A percentile compares a stretch with the other conserved stretches of the same genome.
phyloP scores from a whole-genome alignment of 768 basidiomycete genomes.

The Podaxis sp. region DNA sequence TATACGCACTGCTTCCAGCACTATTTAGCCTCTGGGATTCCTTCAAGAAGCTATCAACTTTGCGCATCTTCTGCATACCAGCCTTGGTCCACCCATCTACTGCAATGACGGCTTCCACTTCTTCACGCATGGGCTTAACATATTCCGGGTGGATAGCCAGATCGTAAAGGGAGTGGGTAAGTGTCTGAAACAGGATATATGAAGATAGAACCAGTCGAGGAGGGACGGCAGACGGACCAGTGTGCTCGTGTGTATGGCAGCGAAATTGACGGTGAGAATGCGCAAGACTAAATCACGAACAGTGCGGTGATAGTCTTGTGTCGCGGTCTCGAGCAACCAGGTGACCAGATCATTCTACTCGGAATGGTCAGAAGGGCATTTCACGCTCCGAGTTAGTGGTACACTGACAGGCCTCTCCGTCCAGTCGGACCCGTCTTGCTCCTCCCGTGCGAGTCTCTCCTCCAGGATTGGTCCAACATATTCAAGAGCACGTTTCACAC shows the following conservation, averaged over 20 bases:
- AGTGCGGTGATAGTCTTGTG: constrained; percentile 25
- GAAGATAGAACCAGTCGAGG: not conserved
- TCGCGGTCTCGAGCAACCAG: constrained; percentile 27
- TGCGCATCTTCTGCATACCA: constrained; percentile 36
- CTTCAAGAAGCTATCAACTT: constrained; percentile 46
- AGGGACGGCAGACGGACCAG: constrained; percentile 25
- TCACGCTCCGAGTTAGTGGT: not conserved
- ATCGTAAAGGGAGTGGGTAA: constrained; percentile 34
- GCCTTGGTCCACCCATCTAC: constrained; percentile 37
- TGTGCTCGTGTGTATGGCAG: constrained; percentile 41
- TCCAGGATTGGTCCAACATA: constrained; percentile 19
- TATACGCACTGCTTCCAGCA: not conserved
- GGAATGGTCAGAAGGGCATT: not conserved
- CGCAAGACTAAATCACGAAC: constrained; percentile 24
- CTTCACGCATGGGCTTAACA: constrained; percentile 37
- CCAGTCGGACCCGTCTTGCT: constrained; percentile 17
- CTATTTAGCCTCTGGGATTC: constrained; percentile 30
- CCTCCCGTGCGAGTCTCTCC: constrained; percentile 15
- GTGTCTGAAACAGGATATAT: constrained; percentile 25
- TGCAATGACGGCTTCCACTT: constrained; percentile 35
- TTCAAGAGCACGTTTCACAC: constrained; percentile 14
- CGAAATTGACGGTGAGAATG: constrained; percentile 39
- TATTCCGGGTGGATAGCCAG: constrained; percentile 36
- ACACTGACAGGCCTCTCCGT: constrained; percentile 15
- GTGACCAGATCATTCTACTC: constrained; percentile 22